Evolutionary conservation across 2,329 filamentous ascomycete species (phyloP).

Genomic region (Trichoderma semiorbis): DNA sequence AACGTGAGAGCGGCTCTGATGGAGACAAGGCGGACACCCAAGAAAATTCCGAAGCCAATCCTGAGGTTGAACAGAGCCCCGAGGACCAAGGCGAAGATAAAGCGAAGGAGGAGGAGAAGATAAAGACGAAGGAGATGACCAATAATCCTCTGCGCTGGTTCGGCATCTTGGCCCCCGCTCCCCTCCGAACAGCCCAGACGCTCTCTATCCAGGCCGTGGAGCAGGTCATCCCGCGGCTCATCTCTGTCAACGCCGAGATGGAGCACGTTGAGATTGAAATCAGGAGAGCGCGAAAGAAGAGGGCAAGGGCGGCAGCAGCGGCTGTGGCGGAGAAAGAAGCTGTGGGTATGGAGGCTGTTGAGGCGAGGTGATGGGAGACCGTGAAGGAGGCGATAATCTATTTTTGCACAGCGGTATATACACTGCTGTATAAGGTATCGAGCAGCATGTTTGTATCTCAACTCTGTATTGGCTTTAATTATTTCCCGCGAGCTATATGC

Average conservation of each 20-base stretch:
- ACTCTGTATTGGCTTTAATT: background rate
- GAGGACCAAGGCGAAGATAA: conserved; percentile 6
- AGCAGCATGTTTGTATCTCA: background rate
- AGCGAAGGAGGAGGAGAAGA: conserved; percentile 4
- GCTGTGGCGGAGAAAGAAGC: conserved; percentile 33
- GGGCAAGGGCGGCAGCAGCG: conserved; percentile 43
- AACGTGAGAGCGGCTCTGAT: background rate
- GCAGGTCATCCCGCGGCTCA: conserved; percentile 54
- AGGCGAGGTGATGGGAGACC: conserved; percentile 1
- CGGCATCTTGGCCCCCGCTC: conserved; percentile 50
- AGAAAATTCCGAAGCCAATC: background rate
- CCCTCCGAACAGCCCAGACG: conserved; percentile 56
- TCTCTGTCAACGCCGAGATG: conserved; percentile 59
- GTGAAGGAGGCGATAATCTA: background rate
- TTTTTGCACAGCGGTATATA: background rate
- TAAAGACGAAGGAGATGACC: conserved; percentile 20
- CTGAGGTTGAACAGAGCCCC: background rate
- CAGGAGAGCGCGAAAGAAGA: conserved; percentile 55
- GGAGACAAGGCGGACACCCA: background rate
- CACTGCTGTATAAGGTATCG: background rate
- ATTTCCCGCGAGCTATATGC: background rate
- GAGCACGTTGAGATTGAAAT: conserved; percentile 65
- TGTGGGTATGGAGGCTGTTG: conserved; percentile 17
- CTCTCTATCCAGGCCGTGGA: conserved; percentile 56
- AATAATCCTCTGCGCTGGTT: conserved; percentile 54